A percentile compares a stretch with the other conserved stretches of the same genome.
These are phyloP conservation scores for Aphanoascus verrucosus DNA, from an alignment of 2,329 filamentous ascomycete species.

Conservation along the genomic window DNA sequence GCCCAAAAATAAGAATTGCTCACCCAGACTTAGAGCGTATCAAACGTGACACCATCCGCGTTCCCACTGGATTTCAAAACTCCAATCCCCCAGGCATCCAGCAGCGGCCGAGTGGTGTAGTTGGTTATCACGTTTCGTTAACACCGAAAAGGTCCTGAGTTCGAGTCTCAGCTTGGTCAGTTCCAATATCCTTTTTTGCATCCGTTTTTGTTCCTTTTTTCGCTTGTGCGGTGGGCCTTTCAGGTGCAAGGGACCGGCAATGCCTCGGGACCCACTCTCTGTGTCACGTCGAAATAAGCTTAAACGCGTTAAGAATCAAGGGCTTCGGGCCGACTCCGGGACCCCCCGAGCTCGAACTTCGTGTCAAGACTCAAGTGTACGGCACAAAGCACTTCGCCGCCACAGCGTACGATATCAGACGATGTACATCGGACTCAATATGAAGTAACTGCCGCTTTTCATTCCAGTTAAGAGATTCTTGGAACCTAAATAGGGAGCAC, in stretches of 20 bases:
- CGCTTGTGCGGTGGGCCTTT: background rate
- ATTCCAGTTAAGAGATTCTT: too few species aligned
- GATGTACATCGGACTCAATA: too few species aligned
- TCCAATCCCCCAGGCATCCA: background rate
- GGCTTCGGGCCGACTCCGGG: background rate
- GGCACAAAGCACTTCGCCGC: too few species aligned
- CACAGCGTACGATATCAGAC: too few species aligned
- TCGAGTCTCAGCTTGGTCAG: constrained; percentile 1
- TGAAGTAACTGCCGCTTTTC: too few species aligned
- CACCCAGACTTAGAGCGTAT: too few species aligned
- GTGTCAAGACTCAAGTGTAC: too few species aligned
- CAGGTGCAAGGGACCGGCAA: background rate
- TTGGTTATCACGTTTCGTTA: background rate
- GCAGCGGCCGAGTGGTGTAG: constrained; percentile 1
- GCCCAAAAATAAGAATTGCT: too few species aligned
- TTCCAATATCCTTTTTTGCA: background rate
- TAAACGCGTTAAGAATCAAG: constrained; percentile 2
- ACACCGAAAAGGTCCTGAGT: background rate
- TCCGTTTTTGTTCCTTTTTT: background rate
- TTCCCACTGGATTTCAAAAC: too few species aligned
- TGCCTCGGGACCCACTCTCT: background rate
- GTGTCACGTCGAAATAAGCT: background rate
- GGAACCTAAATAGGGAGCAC: too few species aligned
- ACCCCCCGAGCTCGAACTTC: too few species aligned
- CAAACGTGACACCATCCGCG: too few species aligned